Base-by-base conservation (phyloP, 192 early-diverging fungal species). In the Backusella psychrophila region DNA sequence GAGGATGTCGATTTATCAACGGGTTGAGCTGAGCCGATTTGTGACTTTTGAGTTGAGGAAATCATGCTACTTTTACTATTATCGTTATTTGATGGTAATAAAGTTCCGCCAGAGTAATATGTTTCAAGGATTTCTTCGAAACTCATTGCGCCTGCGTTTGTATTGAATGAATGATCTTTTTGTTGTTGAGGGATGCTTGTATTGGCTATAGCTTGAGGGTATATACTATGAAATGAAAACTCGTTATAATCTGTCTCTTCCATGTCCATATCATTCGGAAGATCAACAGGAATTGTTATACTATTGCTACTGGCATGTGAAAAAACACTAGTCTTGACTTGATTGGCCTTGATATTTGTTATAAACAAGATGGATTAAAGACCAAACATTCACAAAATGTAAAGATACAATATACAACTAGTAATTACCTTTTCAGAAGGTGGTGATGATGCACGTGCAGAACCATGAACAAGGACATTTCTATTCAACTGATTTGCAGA, bases 211-310 rank as follows among this genome's bases (percentile, higher is more conserved):
- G 66, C 2, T 38, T 33, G 66, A n/a, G 66, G 66, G 17, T 33
- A 38, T 68, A 38, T 68, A 14, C 7, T 35, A 12, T 33, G 9
- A 38, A 36, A 34, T 33, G 31, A 68, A 38, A 36, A 38, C 23
- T 68, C 19, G 34, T 19, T 33, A 38, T 68, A 68, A 9, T 69
- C 68, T 6, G 35, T 69, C n/a, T 42, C 68, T 69, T 52, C 46
- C 70, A 72, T 72, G 19, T 72, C 70, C 33, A 44, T 63, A 29
- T 63, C 56, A 63, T 29, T 63, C 56, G 23, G 56, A 63, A 63
- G 41, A 72, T 72, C 70, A 23, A 44, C 70, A 72, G 70, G 70
- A 72, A 72, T 72, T 49, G 70, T 72, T n/a, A 72, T 72, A 17
- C 70, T 72, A 21, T 38, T 38, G 31, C 26, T 72, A 44, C 39